These are phyloP conservation scores for Triticum timopheevii DNA, from an alignment of 176 grass and related monocot genomes.

Conservation along the genomic window DNA sequence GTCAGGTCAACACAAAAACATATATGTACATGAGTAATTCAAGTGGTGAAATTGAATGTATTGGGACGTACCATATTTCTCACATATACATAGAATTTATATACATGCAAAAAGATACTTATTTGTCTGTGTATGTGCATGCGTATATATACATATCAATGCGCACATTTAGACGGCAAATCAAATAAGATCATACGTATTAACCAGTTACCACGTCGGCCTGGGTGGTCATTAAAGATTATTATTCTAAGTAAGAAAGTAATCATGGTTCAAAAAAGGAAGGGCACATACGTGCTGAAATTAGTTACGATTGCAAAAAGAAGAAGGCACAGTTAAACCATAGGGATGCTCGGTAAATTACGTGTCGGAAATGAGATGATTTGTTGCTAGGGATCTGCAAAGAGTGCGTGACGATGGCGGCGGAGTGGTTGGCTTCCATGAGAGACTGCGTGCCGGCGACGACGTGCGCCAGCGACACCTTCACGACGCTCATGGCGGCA, in stretches of 20 bases:
- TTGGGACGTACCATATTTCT: too few species aligned
- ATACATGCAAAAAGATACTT: too few species aligned
- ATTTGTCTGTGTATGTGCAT: too few species aligned
- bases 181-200: too few species aligned
- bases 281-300: not conserved
- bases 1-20: not conserved
- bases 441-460: conserved; percentile 13
- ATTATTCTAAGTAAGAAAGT: not conserved
- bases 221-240: not conserved
- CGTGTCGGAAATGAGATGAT: not conserved
- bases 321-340: not conserved
- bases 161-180: too few species aligned
- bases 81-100: not conserved
- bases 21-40: not conserved
- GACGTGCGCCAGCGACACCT: not conserved
- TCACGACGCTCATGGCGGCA: not conserved
- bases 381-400: not conserved
- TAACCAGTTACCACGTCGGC: too few species aligned
- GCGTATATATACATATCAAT: too few species aligned
- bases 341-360: not conserved
- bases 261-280: not conserved
- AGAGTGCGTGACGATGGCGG: not conserved
- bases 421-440: conserved; percentile 7
- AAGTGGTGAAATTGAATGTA: not conserved
- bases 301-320: not conserved